These are phyloP conservation scores for Sporisorium scitamineum DNA, from an alignment of 1,284 basidiomycete species.

Conservation along the genomic window DNA sequence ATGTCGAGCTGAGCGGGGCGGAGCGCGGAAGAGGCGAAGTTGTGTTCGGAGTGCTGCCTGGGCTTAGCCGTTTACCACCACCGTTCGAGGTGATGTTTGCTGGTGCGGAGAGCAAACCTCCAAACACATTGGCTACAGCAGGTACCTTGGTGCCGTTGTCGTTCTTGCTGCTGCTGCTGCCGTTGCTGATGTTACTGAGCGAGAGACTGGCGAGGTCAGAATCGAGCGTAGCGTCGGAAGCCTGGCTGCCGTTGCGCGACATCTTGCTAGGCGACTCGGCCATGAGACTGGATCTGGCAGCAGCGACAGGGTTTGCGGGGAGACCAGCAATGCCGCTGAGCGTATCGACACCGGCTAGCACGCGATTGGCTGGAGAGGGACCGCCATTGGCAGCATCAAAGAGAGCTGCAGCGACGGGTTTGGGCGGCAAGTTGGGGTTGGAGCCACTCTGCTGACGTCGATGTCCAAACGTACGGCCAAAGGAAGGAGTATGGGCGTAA, in stretches of 20 bases:
- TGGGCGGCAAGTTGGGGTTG: conserved; percentile 57
- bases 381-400: conserved; percentile 65
- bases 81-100: conserved; percentile 18
- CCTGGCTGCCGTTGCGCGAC: conserved; percentile 32
- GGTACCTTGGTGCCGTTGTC: conserved; percentile 3
- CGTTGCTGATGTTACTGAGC: conserved; percentile 11
- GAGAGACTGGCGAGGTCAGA: conserved; percentile 24
- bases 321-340: conserved; percentile 50
- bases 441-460: conserved; percentile 55
- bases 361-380: conserved; percentile 59
- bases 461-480: conserved; percentile 48
- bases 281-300: conserved; percentile 26
- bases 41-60: not conserved
- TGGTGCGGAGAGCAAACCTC: conserved; percentile 13
- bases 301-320: conserved; percentile 44
- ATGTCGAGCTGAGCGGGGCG: not conserved
- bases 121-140: not conserved
- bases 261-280: conserved; percentile 30
- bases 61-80: conserved; percentile 6
- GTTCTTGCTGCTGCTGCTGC: conserved; percentile 18
- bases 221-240: conserved; percentile 15
- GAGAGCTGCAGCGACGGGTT: conserved; percentile 62
- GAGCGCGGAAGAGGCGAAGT: conserved; percentile 4
- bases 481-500: conserved; percentile 40
- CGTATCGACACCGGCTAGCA: conserved; percentile 45